Evolutionary conservation across 2,329 filamentous ascomycete species (phyloP).

Genomic region (Fusarium mangiferae): DNA sequence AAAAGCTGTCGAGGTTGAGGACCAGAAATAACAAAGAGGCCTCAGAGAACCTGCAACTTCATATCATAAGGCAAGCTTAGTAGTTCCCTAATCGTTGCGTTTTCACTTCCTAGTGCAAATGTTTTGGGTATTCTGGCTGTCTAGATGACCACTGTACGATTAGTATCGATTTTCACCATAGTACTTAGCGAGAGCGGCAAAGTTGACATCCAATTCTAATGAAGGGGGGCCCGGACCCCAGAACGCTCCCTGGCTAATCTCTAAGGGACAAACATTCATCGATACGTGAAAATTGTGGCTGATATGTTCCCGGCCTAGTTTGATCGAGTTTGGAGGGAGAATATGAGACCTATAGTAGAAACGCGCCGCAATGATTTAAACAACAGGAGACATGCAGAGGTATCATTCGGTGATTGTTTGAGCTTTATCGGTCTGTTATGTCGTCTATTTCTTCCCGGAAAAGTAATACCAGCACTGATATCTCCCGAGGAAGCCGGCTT

Average conservation of each 20-base stretch:
- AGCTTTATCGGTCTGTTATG: background rate
- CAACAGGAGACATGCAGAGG: too few relatives aligned
- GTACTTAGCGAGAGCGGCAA: background rate
- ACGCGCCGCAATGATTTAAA: background rate
- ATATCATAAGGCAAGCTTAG: too few relatives aligned
- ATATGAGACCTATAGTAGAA: background rate
- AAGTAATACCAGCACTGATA: background rate
- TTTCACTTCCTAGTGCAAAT: background rate
- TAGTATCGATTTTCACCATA: background rate
- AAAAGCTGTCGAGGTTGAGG: background rate
- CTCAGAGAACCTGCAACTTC: background rate
- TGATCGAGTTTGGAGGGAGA: background rate
- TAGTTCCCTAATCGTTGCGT: too few relatives aligned
- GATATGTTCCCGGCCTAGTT: background rate
- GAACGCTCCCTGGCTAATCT: background rate
- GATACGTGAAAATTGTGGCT: background rate
- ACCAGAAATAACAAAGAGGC: background rate
- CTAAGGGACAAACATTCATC: background rate
- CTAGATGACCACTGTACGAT: background rate
- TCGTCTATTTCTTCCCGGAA: background rate
- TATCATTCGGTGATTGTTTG: background rate
- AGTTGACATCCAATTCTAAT: background rate
- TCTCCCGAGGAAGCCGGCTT: background rate
- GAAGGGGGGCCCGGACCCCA: background rate
- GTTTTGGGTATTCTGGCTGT: background rate